Evolutionary conservation across 768 basidiomycete genomes (phyloP), one percentile per base, ranked within the genome.

Genomic region (Mycena filopes): DNA sequence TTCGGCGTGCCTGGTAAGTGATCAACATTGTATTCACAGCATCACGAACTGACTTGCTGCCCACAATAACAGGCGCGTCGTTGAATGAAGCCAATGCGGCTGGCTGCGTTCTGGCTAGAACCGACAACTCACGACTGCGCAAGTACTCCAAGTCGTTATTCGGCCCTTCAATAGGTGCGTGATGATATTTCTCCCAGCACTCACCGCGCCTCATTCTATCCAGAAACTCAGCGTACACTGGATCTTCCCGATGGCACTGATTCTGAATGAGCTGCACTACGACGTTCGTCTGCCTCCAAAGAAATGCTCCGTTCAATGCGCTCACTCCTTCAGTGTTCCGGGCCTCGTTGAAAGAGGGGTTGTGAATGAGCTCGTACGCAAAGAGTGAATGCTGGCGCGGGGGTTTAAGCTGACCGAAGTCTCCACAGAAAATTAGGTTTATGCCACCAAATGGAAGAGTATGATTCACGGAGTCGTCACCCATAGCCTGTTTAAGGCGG

Each of bases 351-450:
- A 12, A 70, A 38, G 43, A 64, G 0, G 68, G 60, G 16, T 62
- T 48, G 4, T 43, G 25, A 0, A 66, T 48, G 3, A 72, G 55
- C 6, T 54, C 47, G 21, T 69, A 29, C 2, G 51, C 31, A 56
- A 71, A 77, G 15, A 78, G 54, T 0, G 71, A 33, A 0, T 53
- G 41, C 20, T 66, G 71, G 20, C 55, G 55, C 2, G 46, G 51
- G 13, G 77, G 77, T 20, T 60, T 60, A 40, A 72, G 53, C 47
- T 78, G 77, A 4, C 65, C 69, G 51, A 78, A 75, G 46, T 78
- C 77, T 10, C 77, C 78, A 0, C 67, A 57, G 57, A 76, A 75
- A 1, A 79, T 77, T 0, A 80, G 60, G 56, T 76, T 78, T 0
- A 78, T 60, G 0, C 76, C 75, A 1, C 79, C 78, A 51, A 75